phyloP scores from a whole-genome alignment of 257 asterid genomes.

The Solanum microdontum region DNA sequence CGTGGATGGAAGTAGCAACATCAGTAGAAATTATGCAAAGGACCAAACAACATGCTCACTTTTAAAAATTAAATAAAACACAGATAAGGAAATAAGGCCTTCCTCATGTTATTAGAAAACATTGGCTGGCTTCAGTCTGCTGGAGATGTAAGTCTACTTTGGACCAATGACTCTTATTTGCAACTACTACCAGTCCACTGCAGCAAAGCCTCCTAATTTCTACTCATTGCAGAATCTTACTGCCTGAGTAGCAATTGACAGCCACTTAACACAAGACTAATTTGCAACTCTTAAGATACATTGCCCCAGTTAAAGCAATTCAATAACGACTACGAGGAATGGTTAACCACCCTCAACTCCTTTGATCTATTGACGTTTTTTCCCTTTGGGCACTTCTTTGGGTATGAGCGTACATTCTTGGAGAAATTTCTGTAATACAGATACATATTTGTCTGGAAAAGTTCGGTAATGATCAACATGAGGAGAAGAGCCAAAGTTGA shows the following conservation, averaged over 20 bases:
- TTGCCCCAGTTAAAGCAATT: background rate
- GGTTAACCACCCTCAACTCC: background rate
- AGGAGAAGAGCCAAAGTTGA: slow-evolving; percentile 64
- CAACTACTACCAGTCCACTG: background rate
- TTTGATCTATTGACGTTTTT: background rate
- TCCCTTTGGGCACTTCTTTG: slow-evolving; percentile 12
- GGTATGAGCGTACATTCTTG: slow-evolving; percentile 21
- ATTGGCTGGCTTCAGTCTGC: background rate
- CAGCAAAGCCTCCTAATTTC: background rate
- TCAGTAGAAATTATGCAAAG: background rate
- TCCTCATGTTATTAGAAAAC: background rate
- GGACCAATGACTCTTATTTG: background rate
- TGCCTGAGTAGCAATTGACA: background rate
- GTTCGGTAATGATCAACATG: slow-evolving; percentile 85
- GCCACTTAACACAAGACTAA: background rate
- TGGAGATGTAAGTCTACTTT: background rate
- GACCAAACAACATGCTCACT: background rate
- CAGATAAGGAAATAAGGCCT: background rate
- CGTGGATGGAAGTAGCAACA: background rate
- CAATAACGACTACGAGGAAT: background rate
- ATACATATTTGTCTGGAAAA: slow-evolving; percentile 40
- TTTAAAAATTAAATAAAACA: background rate
- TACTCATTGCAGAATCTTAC: background rate
- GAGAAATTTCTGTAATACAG: slow-evolving; percentile 43
- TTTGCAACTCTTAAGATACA: background rate